phyloP scores from a whole-genome alignment of 2,329 filamentous ascomycete species.

The Apiospora malaysiana region DNA sequence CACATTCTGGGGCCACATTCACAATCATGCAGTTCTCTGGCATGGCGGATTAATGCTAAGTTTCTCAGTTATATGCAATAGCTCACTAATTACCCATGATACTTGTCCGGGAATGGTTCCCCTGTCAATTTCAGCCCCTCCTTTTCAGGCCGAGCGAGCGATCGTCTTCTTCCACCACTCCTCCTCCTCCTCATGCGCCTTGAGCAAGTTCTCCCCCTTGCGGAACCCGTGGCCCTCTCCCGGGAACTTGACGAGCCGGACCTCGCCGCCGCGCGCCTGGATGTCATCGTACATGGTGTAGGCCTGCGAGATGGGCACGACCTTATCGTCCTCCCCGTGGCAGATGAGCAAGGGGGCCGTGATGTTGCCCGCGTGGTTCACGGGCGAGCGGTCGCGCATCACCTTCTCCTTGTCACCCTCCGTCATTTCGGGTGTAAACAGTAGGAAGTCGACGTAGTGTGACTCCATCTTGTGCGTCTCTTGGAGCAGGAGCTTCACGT shows the following conservation, averaged over 20 bases:
- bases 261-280: constrained; percentile 46
- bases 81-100: too few relatives aligned
- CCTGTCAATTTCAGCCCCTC: too few relatives aligned
- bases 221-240: constrained; percentile 59
- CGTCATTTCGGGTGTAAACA: constrained; percentile 43
- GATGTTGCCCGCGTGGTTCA: constrained; percentile 54
- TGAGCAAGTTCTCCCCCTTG: constrained; percentile 45
- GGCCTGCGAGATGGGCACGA: constrained; percentile 65
- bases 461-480: constrained; percentile 64
- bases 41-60: too few relatives aligned
- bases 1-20: too few relatives aligned
- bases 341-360: constrained; percentile 59
- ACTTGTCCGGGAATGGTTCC: too few relatives aligned
- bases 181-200: constrained; percentile 51
- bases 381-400: constrained; percentile 53
- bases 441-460: constrained; percentile 53
- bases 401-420: constrained; percentile 48
- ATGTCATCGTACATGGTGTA: constrained; percentile 56
- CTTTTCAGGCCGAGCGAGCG: neutral
- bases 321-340: constrained; percentile 59
- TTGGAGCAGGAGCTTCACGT: constrained; percentile 50
- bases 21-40: neutral
- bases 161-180: constrained; percentile 51
- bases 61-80: too few relatives aligned
- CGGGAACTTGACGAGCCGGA: constrained; percentile 53